Evolutionary conservation across 2,329 filamentous ascomycete genomes (phyloP), one percentile per base, ranked within the genome.

Genomic region (Aspergillus brasiliensis): DNA sequence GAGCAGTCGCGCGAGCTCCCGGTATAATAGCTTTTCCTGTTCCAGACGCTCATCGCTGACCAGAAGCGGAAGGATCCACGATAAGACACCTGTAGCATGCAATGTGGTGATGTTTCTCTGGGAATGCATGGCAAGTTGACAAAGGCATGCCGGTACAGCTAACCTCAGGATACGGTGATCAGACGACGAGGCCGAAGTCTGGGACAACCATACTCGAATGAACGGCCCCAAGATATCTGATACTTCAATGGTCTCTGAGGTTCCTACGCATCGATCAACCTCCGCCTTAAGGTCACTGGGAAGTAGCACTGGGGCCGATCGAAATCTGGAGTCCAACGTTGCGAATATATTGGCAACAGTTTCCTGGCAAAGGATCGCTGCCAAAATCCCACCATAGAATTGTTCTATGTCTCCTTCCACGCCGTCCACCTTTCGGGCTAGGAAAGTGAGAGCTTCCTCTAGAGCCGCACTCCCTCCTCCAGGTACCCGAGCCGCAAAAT

Each of bases 281-380:
- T 70, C 70, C 46, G 61, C 58, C 46, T 67, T 70, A 25, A 77
- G 27, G 7, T 71, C 67, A 46, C 64, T 51, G 5, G 65, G 40
- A 27, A 68, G 68, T 23, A 59, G 21, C 5, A 60, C 60, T 10
- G 61, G 52, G 44, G 56, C 48, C 3, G 62, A 59, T 8, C 64
- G 61, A 52, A 71, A 67, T 57, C 67, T 76, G 49, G 70, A 69
- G 65, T 57, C 73, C 67, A 73, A 71, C 62, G 62, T 77, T 65
- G 71, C 75, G 72, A 91, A 95, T 51, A 95, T 81, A 57, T 85
- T 80, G 56, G 89, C 86, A 61, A 94, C 81, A 47, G 87, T 85
- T 70, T 92, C 87, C 72, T 96, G 90, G 57, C 92, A 90, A 53
- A 96, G 77, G 1, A 90, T 88, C 77, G 96, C 94, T 5, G 91